Evolutionary conservation across 2,329 filamentous ascomycete species (phyloP).

Genomic region (Cercospora sp.): DNA sequence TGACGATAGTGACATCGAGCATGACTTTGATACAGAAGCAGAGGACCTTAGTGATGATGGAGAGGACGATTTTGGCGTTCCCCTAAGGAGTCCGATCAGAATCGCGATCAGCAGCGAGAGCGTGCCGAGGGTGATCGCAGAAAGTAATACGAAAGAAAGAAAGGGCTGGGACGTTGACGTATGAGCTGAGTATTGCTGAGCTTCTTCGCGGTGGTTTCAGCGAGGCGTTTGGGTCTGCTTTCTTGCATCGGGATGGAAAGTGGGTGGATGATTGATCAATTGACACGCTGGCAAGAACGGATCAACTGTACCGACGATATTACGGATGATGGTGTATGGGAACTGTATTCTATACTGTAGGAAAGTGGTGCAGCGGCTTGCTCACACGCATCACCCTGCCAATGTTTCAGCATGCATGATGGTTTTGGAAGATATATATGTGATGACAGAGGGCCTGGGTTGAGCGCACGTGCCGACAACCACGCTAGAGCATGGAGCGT

Average conservation of each 20-base stretch:
- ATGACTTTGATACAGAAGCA: slow-evolving; percentile 40
- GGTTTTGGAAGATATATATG: too few species aligned
- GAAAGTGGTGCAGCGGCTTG: background rate
- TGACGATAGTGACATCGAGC: slow-evolving; percentile 58
- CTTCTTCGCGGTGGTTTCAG: background rate
- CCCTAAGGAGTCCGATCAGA: slow-evolving; percentile 41
- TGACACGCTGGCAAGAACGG: background rate
- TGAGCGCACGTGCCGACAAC: background rate
- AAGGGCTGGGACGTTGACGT: background rate
- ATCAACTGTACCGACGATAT: slow-evolving; percentile 6
- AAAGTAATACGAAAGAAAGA: background rate
- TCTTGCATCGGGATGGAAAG: background rate
- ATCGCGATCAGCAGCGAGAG: slow-evolving; percentile 25
- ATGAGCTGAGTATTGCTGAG: background rate
- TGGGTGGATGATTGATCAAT: background rate
- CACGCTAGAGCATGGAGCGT: background rate
- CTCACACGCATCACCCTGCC: background rate
- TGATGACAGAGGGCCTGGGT: too few species aligned
- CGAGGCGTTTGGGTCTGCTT: background rate
- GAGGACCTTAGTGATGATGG: slow-evolving; percentile 12
- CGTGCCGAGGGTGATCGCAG: slow-evolving; percentile 13
- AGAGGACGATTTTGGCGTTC: slow-evolving; percentile 60
- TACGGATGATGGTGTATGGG: background rate
- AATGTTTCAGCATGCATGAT: background rate
- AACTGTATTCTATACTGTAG: background rate